Evolutionary conservation across 257 asterid species (phyloP), one percentile per base, ranked within the genome.

Genomic region (Solanum dulcamara): DNA sequence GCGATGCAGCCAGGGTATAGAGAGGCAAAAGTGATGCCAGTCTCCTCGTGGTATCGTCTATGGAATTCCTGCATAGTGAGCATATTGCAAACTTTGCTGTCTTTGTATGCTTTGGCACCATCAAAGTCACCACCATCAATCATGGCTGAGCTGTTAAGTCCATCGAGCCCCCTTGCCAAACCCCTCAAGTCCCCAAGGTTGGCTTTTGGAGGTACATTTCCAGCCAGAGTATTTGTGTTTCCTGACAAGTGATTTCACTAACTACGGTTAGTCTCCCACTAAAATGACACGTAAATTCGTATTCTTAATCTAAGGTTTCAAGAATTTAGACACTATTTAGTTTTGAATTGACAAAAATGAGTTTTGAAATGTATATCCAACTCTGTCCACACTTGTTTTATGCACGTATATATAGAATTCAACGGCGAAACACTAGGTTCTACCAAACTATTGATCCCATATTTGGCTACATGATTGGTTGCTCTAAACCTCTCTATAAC

Each of bases 81-180:
- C 99, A 96, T 94, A 89, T 96, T 96, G 93, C 99, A 96, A 72
- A 96, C 98, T 75, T 96, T 96, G 92, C 99, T 96, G 81, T 96
- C 99, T 89, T 96, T 96, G 88, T 94, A 96, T 3, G 99, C 99
- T 87, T 96, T 96, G 6, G 99, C 99, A 7, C 99, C 99, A 50
- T 96, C 99, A 35, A 93, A 96, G 5, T 90, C 93, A 7, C 93
- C 97, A 1, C 99, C 98, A 28, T 96, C 99, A 22, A 96, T 93
- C 99, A 94, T 96, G 88, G 99, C 57, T 0, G 98, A 93, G 89
- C 89, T 91, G 90, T 91, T 93, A 53, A 93, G 88, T 17, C 97
- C 98, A 64, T 88, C 93, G 7, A 96, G 86, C 6, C 98, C 95
- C 0, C 93, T 95, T 17, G 94, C 95, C 15, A 94, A 94, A 14